A percentile compares a stretch with the other conserved stretches of the same genome.
Conservation (phyloP, 345 rosid genomes). For the Mercurialis annua region DNA sequence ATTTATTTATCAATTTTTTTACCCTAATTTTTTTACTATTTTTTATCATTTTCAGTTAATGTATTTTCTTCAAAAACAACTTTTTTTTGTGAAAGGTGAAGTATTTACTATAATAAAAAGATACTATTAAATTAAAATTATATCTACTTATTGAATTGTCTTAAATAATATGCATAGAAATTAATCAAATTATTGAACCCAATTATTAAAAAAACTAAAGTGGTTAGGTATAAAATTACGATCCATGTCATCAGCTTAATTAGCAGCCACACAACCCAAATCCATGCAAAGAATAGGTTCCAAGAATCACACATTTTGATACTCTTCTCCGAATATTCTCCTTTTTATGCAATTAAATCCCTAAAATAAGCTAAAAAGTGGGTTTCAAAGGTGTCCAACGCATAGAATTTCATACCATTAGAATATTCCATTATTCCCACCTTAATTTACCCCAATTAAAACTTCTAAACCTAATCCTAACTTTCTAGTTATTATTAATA, state of each 20-base stretch:
- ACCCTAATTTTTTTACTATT: too few species aligned
- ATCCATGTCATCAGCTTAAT: not conserved
- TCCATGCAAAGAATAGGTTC: not conserved
- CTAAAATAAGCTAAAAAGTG: not conserved
- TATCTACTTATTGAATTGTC: too few species aligned
- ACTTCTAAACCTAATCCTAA: not conserved
- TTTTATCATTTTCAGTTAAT: too few species aligned
- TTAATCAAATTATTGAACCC: too few species aligned
- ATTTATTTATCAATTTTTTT: too few species aligned
- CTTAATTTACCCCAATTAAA: not conserved
- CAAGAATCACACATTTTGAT: not conserved
- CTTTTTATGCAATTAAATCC: not conserved
- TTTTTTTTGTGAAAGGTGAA: too few species aligned
- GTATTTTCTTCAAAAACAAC: too few species aligned
- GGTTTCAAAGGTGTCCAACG: not conserved
- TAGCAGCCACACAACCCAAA: conserved; percentile 10
- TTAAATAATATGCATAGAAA: too few species aligned
- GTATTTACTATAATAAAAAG: too few species aligned
- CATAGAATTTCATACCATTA: not conserved
- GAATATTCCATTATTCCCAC: conserved; percentile 37
- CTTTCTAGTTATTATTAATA: not conserved
- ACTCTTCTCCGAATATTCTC: conserved; percentile 18
- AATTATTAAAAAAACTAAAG: too few species aligned
- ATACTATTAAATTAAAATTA: too few species aligned
- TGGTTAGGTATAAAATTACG: not conserved